Base-by-base conservation (phyloP, 306 rosid genomes). In the Dalbergia cultrata region DNA sequence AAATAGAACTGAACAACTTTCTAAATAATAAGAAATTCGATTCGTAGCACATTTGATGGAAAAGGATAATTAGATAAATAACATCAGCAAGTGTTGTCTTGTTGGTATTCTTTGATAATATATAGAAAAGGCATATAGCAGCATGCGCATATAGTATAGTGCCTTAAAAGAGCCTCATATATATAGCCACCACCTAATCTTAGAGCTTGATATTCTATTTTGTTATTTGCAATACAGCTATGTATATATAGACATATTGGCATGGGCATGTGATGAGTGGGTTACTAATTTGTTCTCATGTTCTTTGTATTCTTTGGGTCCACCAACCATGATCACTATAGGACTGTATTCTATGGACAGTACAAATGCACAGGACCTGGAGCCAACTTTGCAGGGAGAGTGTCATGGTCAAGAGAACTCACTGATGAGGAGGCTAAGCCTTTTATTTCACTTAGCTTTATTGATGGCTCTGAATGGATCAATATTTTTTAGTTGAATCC, bases 311-410 rank as follows among this genome's bases (percentile, higher is more conserved):
- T 60, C 5, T 49, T 22, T 78, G 72, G 65, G 59, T 35, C 45
- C 9, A 13, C 11, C 17, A 14, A 22, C 7, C 1, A 35, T 13
- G 5, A 26, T 83, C 84, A 95, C 5, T 54, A n/a, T 54, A 54
- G 99, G 98, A 95, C 99, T 21, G 99, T 93, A 65, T 95, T 89
- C 82, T 95, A 93, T 87, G 99, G 99, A 70, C 98, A 95, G 53
- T 95, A 95, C 89, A 91, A 89, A 85, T 95, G 99, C 87, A 89
- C 93, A 14, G 99, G 99, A 79, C 77, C 83, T 22, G 99, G 99
- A 69, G 90, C 98, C 14, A 85, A 73, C 49, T 93, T 66, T 88
- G 98, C 97, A 21, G 99, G 99, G 37, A 92, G 99, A 71, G 99
- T 95, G 0, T 84, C 99, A 18, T 95, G 99, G 99, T 89, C 98